Base-by-base conservation (phyloP, 495 filamentous ascomycete species). In the Daldinia bambusicola region DNA sequence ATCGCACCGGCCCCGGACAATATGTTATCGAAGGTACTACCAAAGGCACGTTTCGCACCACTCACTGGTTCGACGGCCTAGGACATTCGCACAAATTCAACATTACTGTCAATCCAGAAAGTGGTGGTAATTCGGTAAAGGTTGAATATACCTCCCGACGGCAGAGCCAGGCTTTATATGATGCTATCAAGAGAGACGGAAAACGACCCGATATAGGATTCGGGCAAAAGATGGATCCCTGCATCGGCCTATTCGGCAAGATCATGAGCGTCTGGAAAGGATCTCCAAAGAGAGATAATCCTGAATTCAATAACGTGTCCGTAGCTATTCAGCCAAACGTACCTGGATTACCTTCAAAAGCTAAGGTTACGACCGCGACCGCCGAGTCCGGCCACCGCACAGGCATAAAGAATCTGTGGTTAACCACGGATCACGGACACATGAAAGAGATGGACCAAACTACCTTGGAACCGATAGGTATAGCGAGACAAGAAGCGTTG, bases 1-100 rank as follows among this genome's bases (percentile, higher is more conserved):
- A 90, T 70, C 86, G 92, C 4, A 94, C 89, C 2, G 92, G 92
- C 0, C 91, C 90, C 0, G 90, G 91, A 0, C 80, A 83, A 16
- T 85, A 84, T 66, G 85, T 85, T 63, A 74, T 91, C 7, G 78
- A 89, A 48, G 83, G 83, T 14, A 84, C 88, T 14, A 78, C 85
- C 0, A 86, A 85, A 34, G 84, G 83, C 1, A 86, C 84, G 0
- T 87, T 87, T 69, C 77, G 80, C 31, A 78, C 87, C 7, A 85
- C 78, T 0, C 92, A 95, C 74, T 95, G 92, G 92, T 93, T 94
- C 66, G 90, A 94, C 76, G 89, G 90, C n/a, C 88, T 93, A 48
- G 84, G 84, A n/a, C 89, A 93, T 65, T 88, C 87, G 2, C 91
- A 93, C 70, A 86, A 87, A 13, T 94, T 95, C 79, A 83, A 91